Evolutionary conservation across 139 green algal species (phyloP), one percentile per base, ranked within the genome.

Genomic region (Chlorella ohadii): DNA sequence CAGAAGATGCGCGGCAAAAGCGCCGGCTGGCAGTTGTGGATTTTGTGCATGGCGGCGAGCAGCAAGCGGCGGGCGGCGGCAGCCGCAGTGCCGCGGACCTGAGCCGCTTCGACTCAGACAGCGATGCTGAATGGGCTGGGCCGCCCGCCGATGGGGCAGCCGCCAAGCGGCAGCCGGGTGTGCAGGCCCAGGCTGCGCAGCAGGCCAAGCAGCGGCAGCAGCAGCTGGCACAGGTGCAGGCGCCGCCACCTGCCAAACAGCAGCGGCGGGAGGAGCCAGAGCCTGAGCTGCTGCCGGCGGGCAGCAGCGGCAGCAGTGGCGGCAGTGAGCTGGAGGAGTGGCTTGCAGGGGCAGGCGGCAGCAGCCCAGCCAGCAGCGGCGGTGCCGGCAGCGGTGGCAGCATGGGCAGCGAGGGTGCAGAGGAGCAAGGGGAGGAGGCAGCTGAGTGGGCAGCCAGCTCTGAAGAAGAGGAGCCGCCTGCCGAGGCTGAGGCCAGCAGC

Each of bases 271-370:
- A 75, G 41, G 51, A 59, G 51, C 51, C 51, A 23, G 51, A 59
- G 51, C 51, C 51, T 23, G 51, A 59, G 51, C 12, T 4, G 15
- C 51, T 59, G 51, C 51, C 51, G 51, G 19, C 25, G 11, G 39
- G 23, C 59, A 72, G 76, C 73, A 79, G 73, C 73, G 73, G 73
- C 47, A 79, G 73, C 73, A 79, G 73, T 11, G 73, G 74, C 23
- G 56, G 56, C 74, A 81, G 56, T 22, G 55, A 81, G 56, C 56
- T 81, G 56, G 47, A 67, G 28, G 47, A 79, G 2, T 80, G 55
- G 33, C 56, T 68, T 15, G 33, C 56, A 38, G 74, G 1, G 5
- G 56, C 25, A 1, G 34, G 56, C 17, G 55, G 25, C 3, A 5
- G 22, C 64, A 15, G 64, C 64, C 15, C 27, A 11, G 27, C 25